phyloP scores from a whole-genome alignment of 305 asterid species.

The Fraxinus sp. region DNA sequence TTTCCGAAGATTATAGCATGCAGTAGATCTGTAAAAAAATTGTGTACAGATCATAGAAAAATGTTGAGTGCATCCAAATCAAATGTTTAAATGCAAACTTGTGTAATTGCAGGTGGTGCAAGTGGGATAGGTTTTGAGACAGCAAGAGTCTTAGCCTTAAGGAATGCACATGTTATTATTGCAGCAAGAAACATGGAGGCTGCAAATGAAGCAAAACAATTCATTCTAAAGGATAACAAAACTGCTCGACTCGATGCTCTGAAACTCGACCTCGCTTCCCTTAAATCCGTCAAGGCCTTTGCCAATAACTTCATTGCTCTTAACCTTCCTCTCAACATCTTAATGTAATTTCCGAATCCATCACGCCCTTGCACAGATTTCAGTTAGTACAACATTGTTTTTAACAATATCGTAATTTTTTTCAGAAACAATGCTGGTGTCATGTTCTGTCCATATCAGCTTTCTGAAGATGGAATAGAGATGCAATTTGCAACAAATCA shows the following conservation, averaged over 20 bases:
- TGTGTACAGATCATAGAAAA: not conserved
- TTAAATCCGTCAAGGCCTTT: constrained; percentile 18
- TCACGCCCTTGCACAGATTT: not conserved
- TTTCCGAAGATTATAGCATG: no score
- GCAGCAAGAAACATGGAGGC: constrained; percentile 17
- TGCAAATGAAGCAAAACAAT: constrained; percentile 10
- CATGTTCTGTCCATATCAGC: constrained; percentile 41
- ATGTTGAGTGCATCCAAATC: not conserved
- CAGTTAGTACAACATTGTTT: not conserved
- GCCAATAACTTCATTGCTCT: not conserved
- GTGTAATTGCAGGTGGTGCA: constrained; percentile 11
- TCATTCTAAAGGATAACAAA: constrained; percentile 6
- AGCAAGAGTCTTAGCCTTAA: constrained; percentile 22
- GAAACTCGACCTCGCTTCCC: constrained; percentile 22
- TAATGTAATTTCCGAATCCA: constrained; percentile 11
- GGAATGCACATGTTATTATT: constrained; percentile 12
- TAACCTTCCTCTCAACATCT: constrained; percentile 14
- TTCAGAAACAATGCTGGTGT: constrained; percentile 55
- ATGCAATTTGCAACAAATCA: constrained; percentile 54
- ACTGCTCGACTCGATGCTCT: constrained; percentile 16
- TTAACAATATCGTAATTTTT: not conserved
- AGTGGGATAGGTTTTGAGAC: constrained; percentile 23
- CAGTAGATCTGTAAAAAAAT: no score
- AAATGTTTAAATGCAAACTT: not conserved
- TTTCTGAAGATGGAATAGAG: constrained; percentile 49